Conservation (phyloP, 306 rosid genomes). For the Vachellia pachyceras region DNA sequence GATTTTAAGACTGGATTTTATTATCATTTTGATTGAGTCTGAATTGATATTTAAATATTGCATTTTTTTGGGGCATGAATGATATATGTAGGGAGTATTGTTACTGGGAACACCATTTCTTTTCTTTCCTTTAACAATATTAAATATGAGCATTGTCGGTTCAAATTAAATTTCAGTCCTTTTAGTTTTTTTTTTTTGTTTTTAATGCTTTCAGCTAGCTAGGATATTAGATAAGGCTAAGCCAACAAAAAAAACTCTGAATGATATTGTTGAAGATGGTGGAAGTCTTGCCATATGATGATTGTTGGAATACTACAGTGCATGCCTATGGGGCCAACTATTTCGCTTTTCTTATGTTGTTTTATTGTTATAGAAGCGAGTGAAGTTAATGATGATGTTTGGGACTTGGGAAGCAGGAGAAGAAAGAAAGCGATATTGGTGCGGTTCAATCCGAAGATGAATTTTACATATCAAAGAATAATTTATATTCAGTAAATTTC, state of each 20-base stretch:
- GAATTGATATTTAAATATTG: too few species aligned
- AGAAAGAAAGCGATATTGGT: conserved; percentile 91
- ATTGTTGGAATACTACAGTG: conserved; percentile 6
- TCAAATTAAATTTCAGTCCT: too few species aligned
- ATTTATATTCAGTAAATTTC: conserved; percentile 59
- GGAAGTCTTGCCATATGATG: conserved; percentile 4
- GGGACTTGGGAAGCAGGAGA: conserved; percentile 48
- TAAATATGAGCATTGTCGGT: too few species aligned
- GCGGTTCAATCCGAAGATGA: conserved; percentile 99
- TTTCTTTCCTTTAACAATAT: too few species aligned
- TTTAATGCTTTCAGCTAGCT: conserved; percentile 22
- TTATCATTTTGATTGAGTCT: too few species aligned
- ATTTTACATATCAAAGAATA: conserved; percentile 43
- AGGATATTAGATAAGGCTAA: conserved; percentile 37
- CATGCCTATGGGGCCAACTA: conserved; percentile 1
- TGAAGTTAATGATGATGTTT: conserved; percentile 26
- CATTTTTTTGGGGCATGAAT: too few species aligned
- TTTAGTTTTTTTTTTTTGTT: too few species aligned
- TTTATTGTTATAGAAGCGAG: background rate
- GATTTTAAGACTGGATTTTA: too few species aligned
- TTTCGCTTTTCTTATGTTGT: background rate
- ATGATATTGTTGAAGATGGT: background rate
- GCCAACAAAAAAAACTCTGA: background rate
- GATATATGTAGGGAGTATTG: too few species aligned
- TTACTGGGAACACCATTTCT: too few species aligned